Evolutionary conservation across 2,329 filamentous ascomycete species (phyloP).

Genomic region (Verticillium nonalfalfae): DNA sequence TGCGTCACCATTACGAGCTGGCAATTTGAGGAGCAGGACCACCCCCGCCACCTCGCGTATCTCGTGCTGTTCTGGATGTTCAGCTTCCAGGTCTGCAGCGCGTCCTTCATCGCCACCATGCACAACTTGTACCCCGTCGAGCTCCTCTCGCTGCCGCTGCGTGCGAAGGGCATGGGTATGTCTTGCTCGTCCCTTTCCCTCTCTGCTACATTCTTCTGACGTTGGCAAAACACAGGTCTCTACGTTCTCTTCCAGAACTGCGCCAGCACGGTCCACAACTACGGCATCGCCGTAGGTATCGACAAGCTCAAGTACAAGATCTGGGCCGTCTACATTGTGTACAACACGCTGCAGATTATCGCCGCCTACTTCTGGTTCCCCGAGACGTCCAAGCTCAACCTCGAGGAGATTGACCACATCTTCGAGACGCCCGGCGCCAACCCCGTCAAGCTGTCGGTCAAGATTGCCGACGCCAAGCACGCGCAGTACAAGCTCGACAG

Average conservation of each 20-base stretch:
- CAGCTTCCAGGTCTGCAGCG: conserved; percentile 38
- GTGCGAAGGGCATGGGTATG: conserved; percentile 37
- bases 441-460: conserved; percentile 10
- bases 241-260: background rate
- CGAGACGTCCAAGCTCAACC: conserved; percentile 39
- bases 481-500: conserved; percentile 3
- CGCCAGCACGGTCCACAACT: conserved; percentile 33
- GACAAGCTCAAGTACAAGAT: conserved; percentile 41
- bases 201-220: background rate
- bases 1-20: conserved; percentile 40
- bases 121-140: conserved; percentile 40
- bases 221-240: background rate
- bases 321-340: conserved; percentile 42
- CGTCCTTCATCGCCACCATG: conserved; percentile 38
- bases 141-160: conserved; percentile 32
- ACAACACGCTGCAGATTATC: conserved; percentile 39
- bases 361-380: conserved; percentile 44
- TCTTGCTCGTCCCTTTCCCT: background rate
- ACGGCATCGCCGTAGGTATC: conserved; percentile 40
- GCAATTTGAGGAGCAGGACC: conserved; percentile 27
- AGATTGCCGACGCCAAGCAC: conserved; percentile 10
- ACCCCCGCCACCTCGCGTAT: conserved; percentile 23
- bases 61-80: conserved; percentile 41
- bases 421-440: conserved; percentile 25
- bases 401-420: conserved; percentile 53